A percentile compares a stretch with the other conserved stretches of the same genome.
Conservation (phyloP, 1,284 basidiomycete species). For the Cutaneotrichosporon sp. region DNA sequence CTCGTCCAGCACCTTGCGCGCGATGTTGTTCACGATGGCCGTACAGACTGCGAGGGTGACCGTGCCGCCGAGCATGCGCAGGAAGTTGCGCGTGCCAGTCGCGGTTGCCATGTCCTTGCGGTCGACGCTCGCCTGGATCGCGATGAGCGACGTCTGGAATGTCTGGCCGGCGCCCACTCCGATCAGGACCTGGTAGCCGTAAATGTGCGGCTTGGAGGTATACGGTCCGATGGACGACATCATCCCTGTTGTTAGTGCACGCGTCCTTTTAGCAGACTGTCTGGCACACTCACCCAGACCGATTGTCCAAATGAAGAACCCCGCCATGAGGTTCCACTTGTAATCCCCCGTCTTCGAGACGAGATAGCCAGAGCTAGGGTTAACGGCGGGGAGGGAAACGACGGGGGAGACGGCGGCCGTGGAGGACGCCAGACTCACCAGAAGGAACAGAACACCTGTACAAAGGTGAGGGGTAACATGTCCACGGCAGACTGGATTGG, state of each 20-base stretch:
- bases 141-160: constrained; percentile 38
- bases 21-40: constrained; percentile 37
- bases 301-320: constrained; percentile 67
- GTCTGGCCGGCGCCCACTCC: constrained; percentile 65
- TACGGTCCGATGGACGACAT: constrained; percentile 62
- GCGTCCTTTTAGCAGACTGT: background rate
- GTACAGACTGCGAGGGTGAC: constrained; percentile 30
- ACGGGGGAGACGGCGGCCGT: no score
- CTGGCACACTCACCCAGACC: constrained; percentile 55
- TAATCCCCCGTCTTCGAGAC: constrained; percentile 68
- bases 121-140: constrained; percentile 58
- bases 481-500: constrained; percentile 64
- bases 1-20: constrained; percentile 17
- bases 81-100: constrained; percentile 39
- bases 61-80: constrained; percentile 39
- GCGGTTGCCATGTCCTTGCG: constrained; percentile 43
- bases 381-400: background rate
- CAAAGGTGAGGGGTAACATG: constrained; percentile 65
- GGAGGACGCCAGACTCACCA: background rate
- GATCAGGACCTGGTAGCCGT: constrained; percentile 67
- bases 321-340: constrained; percentile 62
- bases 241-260: constrained; percentile 49
- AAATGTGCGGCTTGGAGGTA: constrained; percentile 60
- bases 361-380: constrained; percentile 57
- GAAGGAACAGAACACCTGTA: constrained; percentile 59